Conservation (phyloP, 345 rosid species). For the Acer negundo region DNA sequence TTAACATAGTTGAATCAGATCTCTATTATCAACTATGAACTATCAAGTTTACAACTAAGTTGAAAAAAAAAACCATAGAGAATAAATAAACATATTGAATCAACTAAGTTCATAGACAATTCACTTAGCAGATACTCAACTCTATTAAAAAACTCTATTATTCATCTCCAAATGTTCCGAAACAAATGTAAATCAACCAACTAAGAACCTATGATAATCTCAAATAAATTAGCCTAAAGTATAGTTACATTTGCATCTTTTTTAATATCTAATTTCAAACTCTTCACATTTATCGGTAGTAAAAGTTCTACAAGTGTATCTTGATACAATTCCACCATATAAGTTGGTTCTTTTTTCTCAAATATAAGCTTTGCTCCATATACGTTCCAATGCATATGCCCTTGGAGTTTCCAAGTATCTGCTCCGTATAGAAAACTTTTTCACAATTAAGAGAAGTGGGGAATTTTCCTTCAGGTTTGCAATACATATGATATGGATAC, state of each 20-base stretch:
- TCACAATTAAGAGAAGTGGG: background rate
- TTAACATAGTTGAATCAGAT: too few relatives aligned
- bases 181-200: too few relatives aligned
- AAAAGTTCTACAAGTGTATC: constrained; percentile 89
- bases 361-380: constrained; percentile 74
- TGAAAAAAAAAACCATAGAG: background rate
- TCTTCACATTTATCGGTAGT: constrained; percentile 66
- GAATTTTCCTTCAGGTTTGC: constrained; percentile 1
- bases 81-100: too few relatives aligned
- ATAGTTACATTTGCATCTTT: constrained; percentile 79
- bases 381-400: constrained; percentile 66
- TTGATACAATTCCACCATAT: constrained; percentile 94
- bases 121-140: too few relatives aligned
- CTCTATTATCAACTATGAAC: background rate
- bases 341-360: constrained; percentile 86
- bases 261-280: constrained; percentile 83
- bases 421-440: constrained; percentile 20
- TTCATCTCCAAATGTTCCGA: constrained; percentile 47
- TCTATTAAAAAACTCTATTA: too few relatives aligned
- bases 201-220: too few relatives aligned
- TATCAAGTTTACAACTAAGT: background rate
- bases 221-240: too few relatives aligned
- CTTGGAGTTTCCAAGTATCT: constrained; percentile 63
- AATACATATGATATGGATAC: background rate
- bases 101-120: too few relatives aligned